Conservation (phyloP, 805 yeast genomes). For the Ascoidea rubescens region DNA sequence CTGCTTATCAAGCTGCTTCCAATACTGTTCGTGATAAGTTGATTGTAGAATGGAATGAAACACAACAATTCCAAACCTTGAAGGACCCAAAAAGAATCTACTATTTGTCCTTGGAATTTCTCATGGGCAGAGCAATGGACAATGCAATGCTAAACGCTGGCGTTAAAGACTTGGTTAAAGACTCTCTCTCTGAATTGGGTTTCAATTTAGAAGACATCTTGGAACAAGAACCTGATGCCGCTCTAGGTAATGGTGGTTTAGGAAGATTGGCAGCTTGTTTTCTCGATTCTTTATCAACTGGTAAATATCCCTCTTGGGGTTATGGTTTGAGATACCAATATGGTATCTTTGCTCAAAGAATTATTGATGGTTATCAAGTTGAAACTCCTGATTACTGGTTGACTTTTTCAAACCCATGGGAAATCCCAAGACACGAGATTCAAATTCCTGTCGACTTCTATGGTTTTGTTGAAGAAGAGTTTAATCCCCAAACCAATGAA, state of each 20-base stretch:
- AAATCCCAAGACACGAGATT: slow-evolving; percentile 73
- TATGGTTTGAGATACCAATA: slow-evolving; percentile 88
- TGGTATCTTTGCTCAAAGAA: slow-evolving; percentile 84
- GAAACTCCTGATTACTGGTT: slow-evolving; percentile 94
- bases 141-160: slow-evolving; percentile 80
- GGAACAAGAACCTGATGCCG: slow-evolving; percentile 86
- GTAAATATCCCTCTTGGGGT: slow-evolving; percentile 92
- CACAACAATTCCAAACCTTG: slow-evolving; percentile 80
- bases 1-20: slow-evolving; percentile 87
- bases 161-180: slow-evolving; percentile 42
- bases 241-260: slow-evolving; percentile 88
- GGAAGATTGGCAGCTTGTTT: slow-evolving; percentile 94
- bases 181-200: slow-evolving; percentile 59
- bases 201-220: slow-evolving; percentile 78
- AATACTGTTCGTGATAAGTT: slow-evolving; percentile 65
- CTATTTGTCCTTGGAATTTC: slow-evolving; percentile 74
- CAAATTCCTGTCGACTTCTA: slow-evolving; percentile 84
- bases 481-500: slow-evolving; percentile 36
- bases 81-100: slow-evolving; percentile 78
- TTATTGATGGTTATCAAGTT: slow-evolving; percentile 85
- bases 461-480: slow-evolving; percentile 55
- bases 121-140: slow-evolving; percentile 93
- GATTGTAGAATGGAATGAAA: slow-evolving; percentile 80
- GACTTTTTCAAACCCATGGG: slow-evolving; percentile 86
- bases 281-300: slow-evolving; percentile 75